A percentile compares a stretch with the other conserved stretches of the same genome.
These are phyloP conservation scores for Aspergillus fischeri DNA, from an alignment of 2,329 filamentous ascomycete genomes.

Conservation along the genomic window DNA sequence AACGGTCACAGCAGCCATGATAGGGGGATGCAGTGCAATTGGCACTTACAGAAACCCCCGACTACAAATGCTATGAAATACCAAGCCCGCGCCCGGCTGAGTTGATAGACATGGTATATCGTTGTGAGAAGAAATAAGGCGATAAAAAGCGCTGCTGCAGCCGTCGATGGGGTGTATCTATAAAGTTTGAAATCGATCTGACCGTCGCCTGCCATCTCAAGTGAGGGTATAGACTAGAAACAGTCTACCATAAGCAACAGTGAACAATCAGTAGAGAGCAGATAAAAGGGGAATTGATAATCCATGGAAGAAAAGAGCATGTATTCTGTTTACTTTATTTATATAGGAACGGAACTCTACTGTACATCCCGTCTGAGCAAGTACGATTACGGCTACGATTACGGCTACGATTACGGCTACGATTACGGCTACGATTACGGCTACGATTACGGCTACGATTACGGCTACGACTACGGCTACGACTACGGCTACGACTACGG, in stretches of 20 bases:
- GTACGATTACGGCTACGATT: not conserved
- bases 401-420: not conserved
- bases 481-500: not conserved
- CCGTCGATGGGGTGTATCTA: conserved; percentile 8
- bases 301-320: not conserved
- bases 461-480: not conserved
- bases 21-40: not conserved
- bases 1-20: not conserved
- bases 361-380: not conserved
- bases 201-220: not conserved
- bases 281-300: not conserved
- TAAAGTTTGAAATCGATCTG: conserved; percentile 3
- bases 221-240: not conserved
- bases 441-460: not conserved
- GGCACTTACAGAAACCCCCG: conserved; percentile 18
- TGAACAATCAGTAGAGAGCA: not conserved
- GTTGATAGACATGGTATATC: conserved; percentile 6
- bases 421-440: not conserved
- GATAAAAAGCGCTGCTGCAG: conserved; percentile 9
- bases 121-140: conserved; percentile 25
- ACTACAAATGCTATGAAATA: conserved; percentile 38
- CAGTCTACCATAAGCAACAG: no score
- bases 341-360: not conserved
- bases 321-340: not conserved
- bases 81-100: conserved; percentile 12